Base-by-base conservation (phyloP, 1,139 yeast species). In the Sugiyamaella xylanicola region DNA sequence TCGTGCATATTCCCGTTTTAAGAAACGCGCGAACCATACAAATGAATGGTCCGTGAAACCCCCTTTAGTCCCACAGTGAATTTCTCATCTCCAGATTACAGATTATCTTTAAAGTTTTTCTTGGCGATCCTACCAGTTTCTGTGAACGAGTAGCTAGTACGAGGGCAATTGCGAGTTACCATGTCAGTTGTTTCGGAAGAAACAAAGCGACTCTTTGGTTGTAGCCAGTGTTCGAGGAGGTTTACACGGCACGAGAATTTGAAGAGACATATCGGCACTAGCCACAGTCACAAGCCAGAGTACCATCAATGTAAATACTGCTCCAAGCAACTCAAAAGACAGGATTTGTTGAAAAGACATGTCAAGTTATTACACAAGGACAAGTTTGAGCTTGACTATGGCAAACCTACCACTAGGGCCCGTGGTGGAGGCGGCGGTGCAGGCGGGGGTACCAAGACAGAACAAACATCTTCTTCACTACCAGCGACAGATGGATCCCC, bases 191-290 rank as follows among this genome's bases (percentile, higher is more conserved):
- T 19, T 4, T 32, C 25, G 19, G 47, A 32, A 16, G 56, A 44
- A 13, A 42, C 47, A 9, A 50, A 43, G 29, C 37, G 54, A 16
- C 29, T 46, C n/a, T 54, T 54, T 42, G 42, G 40, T n/a, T 55
- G 58, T 39, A 21, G 53, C n/a, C 51, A 47, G 36, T 55, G 58
- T 43, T 46, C 49, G 15, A 35, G 40, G 29, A 43, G 48, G 50
- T 55, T 55, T 32, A 55, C 58, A 17, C 48, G 58, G 35, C 48
- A 52, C 36, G 58, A 55, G 40, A 55, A 55, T 25, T 37, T 55
- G 32, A 59, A 53, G 35, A 35, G 58, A 41, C 58, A 55, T 43
- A 46, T 55, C 4, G 44, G 37, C 20, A 53, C 58, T 7, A 46
- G 37, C 15, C 37, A 32, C 37, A 41, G 55, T 36, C 58, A 55